Conservation (phyloP, 148 eudicot species). For the Rheum nobile region DNA sequence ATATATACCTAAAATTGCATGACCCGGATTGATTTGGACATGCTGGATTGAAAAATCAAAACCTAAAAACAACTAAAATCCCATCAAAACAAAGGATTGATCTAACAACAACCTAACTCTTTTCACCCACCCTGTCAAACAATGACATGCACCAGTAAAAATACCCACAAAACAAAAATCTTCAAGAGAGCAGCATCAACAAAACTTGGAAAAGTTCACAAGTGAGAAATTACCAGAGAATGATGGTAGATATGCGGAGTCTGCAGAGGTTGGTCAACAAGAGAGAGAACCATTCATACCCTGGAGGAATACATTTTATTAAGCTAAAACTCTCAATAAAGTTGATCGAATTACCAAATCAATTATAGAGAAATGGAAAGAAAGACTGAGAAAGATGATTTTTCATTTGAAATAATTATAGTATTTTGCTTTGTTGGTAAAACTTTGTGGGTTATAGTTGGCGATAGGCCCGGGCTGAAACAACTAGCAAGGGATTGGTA, state of each 20-base stretch:
- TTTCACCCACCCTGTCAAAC: not conserved
- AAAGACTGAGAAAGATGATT: not conserved
- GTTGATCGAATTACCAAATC: too few relatives aligned
- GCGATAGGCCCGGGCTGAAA: not conserved
- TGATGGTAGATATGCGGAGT: not conserved
- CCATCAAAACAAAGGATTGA: not conserved
- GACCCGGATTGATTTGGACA: not conserved
- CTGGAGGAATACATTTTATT: not conserved
- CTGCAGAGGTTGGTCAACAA: not conserved
- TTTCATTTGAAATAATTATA: not conserved
- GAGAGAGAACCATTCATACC: not conserved
- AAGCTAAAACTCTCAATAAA: not conserved
- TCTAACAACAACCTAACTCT: not conserved
- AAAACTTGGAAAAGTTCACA: not conserved
- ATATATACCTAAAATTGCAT: too few relatives aligned
- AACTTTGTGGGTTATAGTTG: not conserved
- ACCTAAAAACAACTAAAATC: too few relatives aligned
- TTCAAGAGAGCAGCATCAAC: not conserved
- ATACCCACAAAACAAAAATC: not conserved
- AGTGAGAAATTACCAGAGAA: not conserved
- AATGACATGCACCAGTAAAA: too few relatives aligned
- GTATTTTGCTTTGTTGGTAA: not conserved
- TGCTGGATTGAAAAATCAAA: not conserved
- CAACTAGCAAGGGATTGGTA: too few relatives aligned
- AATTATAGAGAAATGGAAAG: not conserved